A percentile compares a stretch with the other conserved stretches of the same genome.
phyloP scores from a whole-genome alignment of 345 rosid genomes.

The Populus pruinosa region DNA sequence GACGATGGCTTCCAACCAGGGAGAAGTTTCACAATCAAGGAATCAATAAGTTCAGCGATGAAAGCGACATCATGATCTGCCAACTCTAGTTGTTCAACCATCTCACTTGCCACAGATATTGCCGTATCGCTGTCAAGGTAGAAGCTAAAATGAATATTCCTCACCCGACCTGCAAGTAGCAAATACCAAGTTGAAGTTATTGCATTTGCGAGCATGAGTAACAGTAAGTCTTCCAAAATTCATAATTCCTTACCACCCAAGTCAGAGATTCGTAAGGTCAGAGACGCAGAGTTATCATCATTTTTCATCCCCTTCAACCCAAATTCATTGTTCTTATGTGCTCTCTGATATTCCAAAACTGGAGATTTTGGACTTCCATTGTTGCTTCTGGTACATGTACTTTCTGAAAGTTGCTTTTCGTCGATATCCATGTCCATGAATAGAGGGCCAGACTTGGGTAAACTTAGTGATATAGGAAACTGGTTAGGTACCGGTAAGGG shows the following conservation, averaged over 20 bases:
- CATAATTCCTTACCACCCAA: slow-evolving; percentile 35
- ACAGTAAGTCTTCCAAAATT: background rate
- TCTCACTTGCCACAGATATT: slow-evolving; percentile 64
- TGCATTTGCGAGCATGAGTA: background rate
- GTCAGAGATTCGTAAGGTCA: slow-evolving; percentile 62
- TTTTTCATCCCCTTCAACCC: slow-evolving; percentile 44
- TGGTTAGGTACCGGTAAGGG: slow-evolving; percentile 33
- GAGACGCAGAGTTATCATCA: slow-evolving; percentile 40
- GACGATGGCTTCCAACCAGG: slow-evolving; percentile 25
- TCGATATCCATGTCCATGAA: slow-evolving; percentile 59
- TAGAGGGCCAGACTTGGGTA: slow-evolving; percentile 53
- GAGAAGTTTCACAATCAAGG: slow-evolving; percentile 49
- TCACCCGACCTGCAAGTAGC: slow-evolving; percentile 49
- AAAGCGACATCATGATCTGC: slow-evolving; percentile 50
- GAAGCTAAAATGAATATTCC: slow-evolving; percentile 66
- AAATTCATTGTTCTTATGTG: slow-evolving; percentile 47
- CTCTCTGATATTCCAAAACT: slow-evolving; percentile 47
- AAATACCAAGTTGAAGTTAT: background rate
- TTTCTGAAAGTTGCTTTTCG: slow-evolving; percentile 39
- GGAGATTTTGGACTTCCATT: slow-evolving; percentile 29
- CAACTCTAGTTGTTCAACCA: slow-evolving; percentile 73
- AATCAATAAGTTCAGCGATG: slow-evolving; percentile 69
- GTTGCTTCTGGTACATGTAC: slow-evolving; percentile 38
- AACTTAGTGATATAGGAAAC: background rate
- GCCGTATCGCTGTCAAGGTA: slow-evolving; percentile 70